phyloP scores from a whole-genome alignment of 1,284 basidiomycete genomes.

The Sanguinoderma infundibulare region DNA sequence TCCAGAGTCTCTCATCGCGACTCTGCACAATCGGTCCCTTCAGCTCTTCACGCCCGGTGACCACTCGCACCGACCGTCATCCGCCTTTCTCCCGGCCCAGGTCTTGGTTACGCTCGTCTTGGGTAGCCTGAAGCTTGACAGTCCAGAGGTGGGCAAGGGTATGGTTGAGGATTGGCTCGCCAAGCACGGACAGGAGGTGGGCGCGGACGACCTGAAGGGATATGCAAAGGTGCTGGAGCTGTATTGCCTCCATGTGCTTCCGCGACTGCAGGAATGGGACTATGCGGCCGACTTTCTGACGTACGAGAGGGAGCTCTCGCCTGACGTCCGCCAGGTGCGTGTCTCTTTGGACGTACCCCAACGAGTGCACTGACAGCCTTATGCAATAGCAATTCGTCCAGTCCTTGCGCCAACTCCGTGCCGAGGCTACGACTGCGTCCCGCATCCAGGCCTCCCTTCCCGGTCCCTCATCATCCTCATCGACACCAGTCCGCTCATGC shows the following conservation, averaged over 20 bases:
- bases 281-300: conserved; percentile 75
- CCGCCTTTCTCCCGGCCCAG: conserved; percentile 66
- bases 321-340: conserved; percentile 56
- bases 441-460: conserved; percentile 32
- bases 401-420: conserved; percentile 27
- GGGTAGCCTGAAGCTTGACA: conserved; percentile 68
- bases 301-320: conserved; percentile 68
- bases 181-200: conserved; percentile 38
- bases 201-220: conserved; percentile 46
- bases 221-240: conserved; percentile 77
- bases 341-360: not conserved
- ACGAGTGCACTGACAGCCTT: not conserved
- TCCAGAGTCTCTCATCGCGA: conserved; percentile 58
- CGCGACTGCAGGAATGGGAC: conserved; percentile 75
- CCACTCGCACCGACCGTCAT: conserved; percentile 43
- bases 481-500: conserved; percentile 31
- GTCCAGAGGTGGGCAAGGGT: conserved; percentile 58
- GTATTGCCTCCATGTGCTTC: conserved; percentile 73
- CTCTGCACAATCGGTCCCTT: conserved; percentile 66
- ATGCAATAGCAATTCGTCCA: conserved; percentile 23
- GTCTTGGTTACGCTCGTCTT: conserved; percentile 71
- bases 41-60: conserved; percentile 62
- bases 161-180: conserved; percentile 82
- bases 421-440: conserved; percentile 23
- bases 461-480: conserved; percentile 24